Base-by-base conservation (phyloP, 2,329 filamentous ascomycete genomes). In the Byssochlamys sp. region DNA sequence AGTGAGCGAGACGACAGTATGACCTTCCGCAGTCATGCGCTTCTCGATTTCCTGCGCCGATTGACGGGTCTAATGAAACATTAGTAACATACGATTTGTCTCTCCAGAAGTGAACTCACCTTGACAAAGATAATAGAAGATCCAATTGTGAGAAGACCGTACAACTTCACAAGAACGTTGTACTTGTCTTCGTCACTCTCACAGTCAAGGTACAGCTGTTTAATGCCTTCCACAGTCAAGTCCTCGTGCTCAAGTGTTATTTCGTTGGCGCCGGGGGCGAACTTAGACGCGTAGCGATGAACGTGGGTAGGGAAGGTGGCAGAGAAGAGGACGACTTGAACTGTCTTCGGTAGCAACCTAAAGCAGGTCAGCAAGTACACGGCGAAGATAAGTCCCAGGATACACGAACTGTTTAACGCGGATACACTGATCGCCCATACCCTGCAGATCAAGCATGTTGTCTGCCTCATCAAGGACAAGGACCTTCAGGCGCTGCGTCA, bases 51-150 rank as follows among this genome's bases (percentile, higher is more conserved):
- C 84, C 56, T 81, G 82, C 25, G 94, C 94, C 55, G 91, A 96
- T 62, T 88, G 84, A 69, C 91, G 88, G 55, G 88, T 94, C 88
- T 95, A 63, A 7, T 53, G 5, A 12, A 10, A 54, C 51, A 57
- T 72, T 60, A 72, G 66, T 51, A 39, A 54, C 12, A 4, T 26
- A 29, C 14, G 52, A n/a, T 33, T 3, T 2, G 11, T 25, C 25
- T 27, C 19, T 31, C 35, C 7, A 19, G 26, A 19, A 49, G 29
- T 27, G 53, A 11, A 55, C 79, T 60, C 77, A 91, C 90, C 81
- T 87, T 90, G 73, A 97, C 92, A 69, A 99, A 99, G 66, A 99
- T 97, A 69, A 99, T 96, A 0, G 94, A 97, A 6, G 92, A 96
- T 4, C 91, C 91, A 66, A 97, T 91, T 14, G 91, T 96, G 84